Conservation (phyloP, 1,284 basidiomycete species). For the Bondarzewia mesenterica region DNA sequence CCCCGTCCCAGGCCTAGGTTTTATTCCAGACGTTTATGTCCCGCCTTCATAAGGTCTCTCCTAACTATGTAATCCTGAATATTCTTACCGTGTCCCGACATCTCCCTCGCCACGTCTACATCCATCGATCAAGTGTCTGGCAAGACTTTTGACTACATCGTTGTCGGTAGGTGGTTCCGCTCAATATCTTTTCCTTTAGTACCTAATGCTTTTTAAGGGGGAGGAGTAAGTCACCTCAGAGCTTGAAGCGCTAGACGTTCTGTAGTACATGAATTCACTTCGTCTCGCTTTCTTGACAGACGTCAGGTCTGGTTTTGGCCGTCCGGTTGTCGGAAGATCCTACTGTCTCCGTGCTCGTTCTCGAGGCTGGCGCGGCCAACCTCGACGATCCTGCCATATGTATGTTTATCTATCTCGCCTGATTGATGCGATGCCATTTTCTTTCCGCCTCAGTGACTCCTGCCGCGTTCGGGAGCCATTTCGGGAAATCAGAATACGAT, state of each 20-base stretch:
- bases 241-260: background rate
- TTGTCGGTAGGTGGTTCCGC: conserved; percentile 2
- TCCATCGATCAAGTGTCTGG: conserved; percentile 6
- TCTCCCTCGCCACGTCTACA: too few species aligned
- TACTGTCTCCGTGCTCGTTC: conserved; percentile 23
- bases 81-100: too few species aligned
- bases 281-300: conserved; percentile 7
- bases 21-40: background rate
- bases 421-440: background rate
- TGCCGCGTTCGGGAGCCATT: conserved; percentile 7
- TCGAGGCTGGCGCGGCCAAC: conserved; percentile 23
- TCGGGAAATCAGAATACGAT: conserved; percentile 20
- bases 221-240: conserved; percentile 6
- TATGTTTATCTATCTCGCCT: conserved; percentile 3
- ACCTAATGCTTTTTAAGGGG: conserved; percentile 3
- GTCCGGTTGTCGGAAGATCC: conserved; percentile 36
- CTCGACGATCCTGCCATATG: conserved; percentile 11
- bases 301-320: conserved; percentile 40
- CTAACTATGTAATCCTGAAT: too few species aligned
- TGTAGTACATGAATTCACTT: background rate
- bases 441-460: background rate
- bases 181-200: background rate
- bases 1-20: too few species aligned
- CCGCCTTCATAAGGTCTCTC: too few species aligned
- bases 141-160: conserved; percentile 12